A percentile compares a stretch with the other conserved stretches of the same genome.
These are phyloP conservation scores for Colletotrichum lindemuthianum DNA, from an alignment of 2,329 filamentous ascomycete genomes.

Conservation along the genomic window DNA sequence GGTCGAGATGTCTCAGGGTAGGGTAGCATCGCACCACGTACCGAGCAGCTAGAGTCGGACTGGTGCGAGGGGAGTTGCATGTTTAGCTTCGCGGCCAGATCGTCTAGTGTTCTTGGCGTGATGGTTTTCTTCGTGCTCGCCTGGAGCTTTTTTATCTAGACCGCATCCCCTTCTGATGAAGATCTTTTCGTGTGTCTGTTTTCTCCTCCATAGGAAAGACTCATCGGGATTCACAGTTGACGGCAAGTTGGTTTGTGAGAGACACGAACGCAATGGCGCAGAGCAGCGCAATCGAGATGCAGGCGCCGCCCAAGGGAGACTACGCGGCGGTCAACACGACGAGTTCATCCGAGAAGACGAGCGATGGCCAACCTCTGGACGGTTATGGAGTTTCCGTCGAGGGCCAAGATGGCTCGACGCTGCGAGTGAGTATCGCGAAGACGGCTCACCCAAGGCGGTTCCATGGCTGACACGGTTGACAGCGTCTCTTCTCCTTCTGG, in stretches of 20 bases:
- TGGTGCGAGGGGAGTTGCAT: slow-evolving; percentile 29
- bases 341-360: slow-evolving; percentile 25
- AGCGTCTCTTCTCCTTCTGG: slow-evolving; percentile 32
- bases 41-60: slow-evolving; percentile 26
- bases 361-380: neutral
- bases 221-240: too few relatives aligned
- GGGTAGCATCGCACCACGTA: slow-evolving; percentile 26
- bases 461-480: neutral
- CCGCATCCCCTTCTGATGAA: neutral
- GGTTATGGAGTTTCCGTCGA: neutral
- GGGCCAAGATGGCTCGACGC: slow-evolving; percentile 17
- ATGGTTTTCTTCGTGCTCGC: neutral
- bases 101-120: slow-evolving; percentile 21
- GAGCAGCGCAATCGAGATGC: slow-evolving; percentile 13
- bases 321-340: slow-evolving; percentile 27
- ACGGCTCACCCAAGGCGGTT: neutral
- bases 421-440: slow-evolving; percentile 4
- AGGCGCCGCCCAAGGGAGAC: slow-evolving; percentile 8
- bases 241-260: too few relatives aligned
- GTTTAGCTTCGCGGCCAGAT: slow-evolving; percentile 8
- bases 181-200: neutral
- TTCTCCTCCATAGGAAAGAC: neutral
- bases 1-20: slow-evolving; percentile 20
- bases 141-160: slow-evolving; percentile 2
- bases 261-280: neutral